These are phyloP conservation scores for Aspergillus carbonarius DNA, from an alignment of 2,329 filamentous ascomycete species.

Conservation along the genomic window DNA sequence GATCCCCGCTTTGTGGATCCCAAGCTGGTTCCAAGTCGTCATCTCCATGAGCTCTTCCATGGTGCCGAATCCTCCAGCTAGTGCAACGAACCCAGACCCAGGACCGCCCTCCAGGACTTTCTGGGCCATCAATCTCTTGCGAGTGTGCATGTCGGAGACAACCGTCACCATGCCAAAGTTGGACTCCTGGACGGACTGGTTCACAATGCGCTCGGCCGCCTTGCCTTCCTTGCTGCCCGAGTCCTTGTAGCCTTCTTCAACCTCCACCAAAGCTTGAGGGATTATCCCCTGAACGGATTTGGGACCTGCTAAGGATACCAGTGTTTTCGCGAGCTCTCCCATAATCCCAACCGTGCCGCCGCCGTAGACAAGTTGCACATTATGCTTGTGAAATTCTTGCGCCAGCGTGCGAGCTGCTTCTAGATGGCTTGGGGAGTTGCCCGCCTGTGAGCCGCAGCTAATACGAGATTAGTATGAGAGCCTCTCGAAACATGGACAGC, in stretches of 20 bases:
- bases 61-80: slow-evolving; percentile 89
- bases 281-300: slow-evolving; percentile 89
- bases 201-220: slow-evolving; percentile 56
- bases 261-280: slow-evolving; percentile 76
- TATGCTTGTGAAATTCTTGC: slow-evolving; percentile 68
- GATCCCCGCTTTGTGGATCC: slow-evolving; percentile 79
- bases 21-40: slow-evolving; percentile 91
- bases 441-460: slow-evolving; percentile 77
- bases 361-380: slow-evolving; percentile 87
- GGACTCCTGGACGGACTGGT: slow-evolving; percentile 49
- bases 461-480: background rate
- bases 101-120: slow-evolving; percentile 79
- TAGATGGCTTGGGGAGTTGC: slow-evolving; percentile 71
- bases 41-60: slow-evolving; percentile 96
- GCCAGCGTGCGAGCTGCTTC: slow-evolving; percentile 76
- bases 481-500: background rate
- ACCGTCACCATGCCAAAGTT: slow-evolving; percentile 81
- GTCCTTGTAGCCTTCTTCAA: slow-evolving; percentile 54
- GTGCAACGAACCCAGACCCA: slow-evolving; percentile 83
- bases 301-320: slow-evolving; percentile 80
- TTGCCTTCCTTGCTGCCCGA: slow-evolving; percentile 43
- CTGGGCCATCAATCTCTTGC: slow-evolving; percentile 90
- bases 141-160: slow-evolving; percentile 92
- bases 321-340: slow-evolving; percentile 86
- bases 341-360: slow-evolving; percentile 93